Evolutionary conservation across 1,139 yeast genomes (phyloP), one percentile per base, ranked within the genome.

Genomic region (Candida sp.): DNA sequence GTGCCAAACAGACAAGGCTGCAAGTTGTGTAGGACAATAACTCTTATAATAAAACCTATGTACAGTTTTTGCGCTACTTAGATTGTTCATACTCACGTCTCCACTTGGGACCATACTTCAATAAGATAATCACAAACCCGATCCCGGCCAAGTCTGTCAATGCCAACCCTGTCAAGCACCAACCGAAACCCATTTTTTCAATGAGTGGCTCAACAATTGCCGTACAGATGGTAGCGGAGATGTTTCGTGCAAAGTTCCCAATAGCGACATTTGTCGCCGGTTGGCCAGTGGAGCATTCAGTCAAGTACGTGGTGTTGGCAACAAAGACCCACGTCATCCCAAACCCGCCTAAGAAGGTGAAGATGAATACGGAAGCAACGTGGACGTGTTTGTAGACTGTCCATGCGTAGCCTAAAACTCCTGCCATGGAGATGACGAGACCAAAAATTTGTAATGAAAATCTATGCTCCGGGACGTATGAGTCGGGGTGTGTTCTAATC

Each of bases 271-370:
- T 72, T 0, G 85, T 74, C 1, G 87, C 84, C 0, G 86, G 83
- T 54, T 78, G 80, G 1, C 75, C 78, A 2, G 78, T 70, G 7
- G 82, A 67, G 48, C 83, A 71, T 55, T 83, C 88, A 0, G 86
- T 78, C 48, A 83, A 63, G 58, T 82, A 83, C 0, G 88, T 80
- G 49, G 85, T 82, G 11, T 79, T 79, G 1, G 83, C 76, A n/a
- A 81, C 80, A 57, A 82, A 80, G 23, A 82, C 81, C 83, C 85
- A 83, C 0, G 86, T 78, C 75, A 82, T 74, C 4, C 87, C 86
- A 60, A 81, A 78, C 0, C 85, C 85, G 42, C 71, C 68, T 7
- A 82, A 59, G 53, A 78, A 80, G 0, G 79, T 64, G 52, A 78
- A 78, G 0, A 78, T 67, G 54, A 78, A 74, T 0, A 82, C 70